Evolutionary conservation across 257 asterid genomes (phyloP).

Genomic region (Orobanche coerulescens): DNA sequence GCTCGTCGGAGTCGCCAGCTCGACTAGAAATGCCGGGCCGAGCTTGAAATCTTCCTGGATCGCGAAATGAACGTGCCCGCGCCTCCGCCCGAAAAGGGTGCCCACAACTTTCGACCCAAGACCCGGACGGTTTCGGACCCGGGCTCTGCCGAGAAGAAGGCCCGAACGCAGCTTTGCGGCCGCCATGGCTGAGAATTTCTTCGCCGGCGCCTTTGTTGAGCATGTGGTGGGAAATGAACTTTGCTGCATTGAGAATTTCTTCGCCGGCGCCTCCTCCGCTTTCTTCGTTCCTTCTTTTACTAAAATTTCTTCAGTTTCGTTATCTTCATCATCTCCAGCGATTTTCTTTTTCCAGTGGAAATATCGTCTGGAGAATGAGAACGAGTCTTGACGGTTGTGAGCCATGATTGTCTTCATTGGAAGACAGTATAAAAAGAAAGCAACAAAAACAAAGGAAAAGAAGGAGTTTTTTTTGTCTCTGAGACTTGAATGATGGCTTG

Average conservation of each 20-base stretch:
- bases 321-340: constrained; percentile 34
- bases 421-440: not conserved
- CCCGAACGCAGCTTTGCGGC: constrained; percentile 53
- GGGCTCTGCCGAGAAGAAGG: constrained; percentile 32
- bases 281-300: constrained; percentile 21
- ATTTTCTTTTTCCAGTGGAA: constrained; percentile 56
- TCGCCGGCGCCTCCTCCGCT: constrained; percentile 10
- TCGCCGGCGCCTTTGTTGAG: constrained; percentile 25
- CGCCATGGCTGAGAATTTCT: constrained; percentile 32
- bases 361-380: constrained; percentile 75
- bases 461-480: constrained; percentile 26
- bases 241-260: constrained; percentile 24
- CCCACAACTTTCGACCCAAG: constrained; percentile 60
- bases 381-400: constrained; percentile 54
- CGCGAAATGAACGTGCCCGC: constrained; percentile 78
- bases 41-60: constrained; percentile 57
- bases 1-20: constrained; percentile 67
- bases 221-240: constrained; percentile 9
- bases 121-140: constrained; percentile 36
- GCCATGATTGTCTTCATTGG: constrained; percentile 71
- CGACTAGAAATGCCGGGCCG: constrained; percentile 56
- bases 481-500: not conserved
- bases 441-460: constrained; percentile 9
- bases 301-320: constrained; percentile 27
- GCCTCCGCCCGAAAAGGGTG: constrained; percentile 68